Evolutionary conservation across 805 yeast species (phyloP), one percentile per base, ranked within the genome.

Genomic region (Candida alai): DNA sequence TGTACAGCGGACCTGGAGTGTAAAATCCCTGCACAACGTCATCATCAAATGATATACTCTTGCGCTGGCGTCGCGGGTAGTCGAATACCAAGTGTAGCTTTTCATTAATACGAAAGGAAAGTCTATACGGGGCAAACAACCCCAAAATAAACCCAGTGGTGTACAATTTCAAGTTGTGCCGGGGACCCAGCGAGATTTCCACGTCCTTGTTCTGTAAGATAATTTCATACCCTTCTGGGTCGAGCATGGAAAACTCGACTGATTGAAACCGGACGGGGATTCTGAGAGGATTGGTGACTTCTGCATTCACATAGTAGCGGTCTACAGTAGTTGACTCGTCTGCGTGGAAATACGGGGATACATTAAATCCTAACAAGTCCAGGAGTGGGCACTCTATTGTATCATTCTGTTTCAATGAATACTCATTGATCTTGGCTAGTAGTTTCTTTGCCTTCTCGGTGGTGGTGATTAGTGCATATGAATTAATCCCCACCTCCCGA

Each of bases 271-370:
- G 26, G 28, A 60, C 39, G 6, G 42, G 37, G 15, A 52, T 44
- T 3, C 48, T 56, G 31, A 52, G 62, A 0, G 46, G 41, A 35
- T 68, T 68, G 3, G 39, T 37, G 6, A 74, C 25, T 1, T 43
- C 38, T 4, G 74, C 38, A 7, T 52, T 57, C 2, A 77, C 39
- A 24, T 42, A 58, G 34, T 74, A 66, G 5, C 41, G 46, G 44
- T 74, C 74, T 5, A 24, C 23, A 7, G 36, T 26, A 5, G 39
- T 17, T 36, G 55, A 4, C 3, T 47, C 45, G 10, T 45, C 53
- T 15, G 63, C 60, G 4, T 51, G 44, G 9, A 77, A 51, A 33
- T 49, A 59, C 0, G 76, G 73, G 4, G 42, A 37, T 3, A 75
- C 40, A 1, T 48, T 35, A 5, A 65, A 45, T 1, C 45, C 41